Conservation (phyloP, 805 yeast genomes). For the Yarrowia hollandica region DNA sequence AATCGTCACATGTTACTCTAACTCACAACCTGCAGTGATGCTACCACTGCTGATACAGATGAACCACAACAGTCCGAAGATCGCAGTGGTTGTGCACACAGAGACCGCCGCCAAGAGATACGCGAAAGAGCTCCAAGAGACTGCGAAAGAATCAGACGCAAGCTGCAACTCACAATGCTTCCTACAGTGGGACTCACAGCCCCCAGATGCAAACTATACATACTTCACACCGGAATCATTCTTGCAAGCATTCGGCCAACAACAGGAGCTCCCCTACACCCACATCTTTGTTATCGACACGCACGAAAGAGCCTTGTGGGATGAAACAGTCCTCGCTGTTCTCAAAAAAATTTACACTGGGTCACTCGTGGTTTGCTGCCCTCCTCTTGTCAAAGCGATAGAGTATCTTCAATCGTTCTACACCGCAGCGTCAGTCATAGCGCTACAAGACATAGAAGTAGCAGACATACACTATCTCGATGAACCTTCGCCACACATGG, state of each 20-base stretch:
- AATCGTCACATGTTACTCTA: background rate
- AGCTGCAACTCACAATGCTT: background rate
- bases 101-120: background rate
- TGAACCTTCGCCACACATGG: background rate
- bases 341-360: background rate
- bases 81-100: constrained; percentile 4
- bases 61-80: background rate
- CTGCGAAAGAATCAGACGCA: background rate
- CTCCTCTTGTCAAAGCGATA: background rate
- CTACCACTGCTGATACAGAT: constrained; percentile 8
- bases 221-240: constrained; percentile 10
- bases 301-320: constrained; percentile 12
- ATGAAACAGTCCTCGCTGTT: background rate
- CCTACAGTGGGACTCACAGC: background rate
- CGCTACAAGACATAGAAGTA: background rate
- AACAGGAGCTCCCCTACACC: constrained; percentile 5
- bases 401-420: background rate
- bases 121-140: background rate
- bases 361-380: background rate
- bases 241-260: constrained; percentile 1
- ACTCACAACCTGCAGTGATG: constrained; percentile 1
- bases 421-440: background rate
- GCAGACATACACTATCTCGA: constrained; percentile 14
- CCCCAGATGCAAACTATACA: background rate
- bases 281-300: background rate